A percentile compares a stretch with the other conserved stretches of the same genome.
phyloP scores from a whole-genome alignment of 257 asterid genomes.

The Sherardia arvensis region DNA sequence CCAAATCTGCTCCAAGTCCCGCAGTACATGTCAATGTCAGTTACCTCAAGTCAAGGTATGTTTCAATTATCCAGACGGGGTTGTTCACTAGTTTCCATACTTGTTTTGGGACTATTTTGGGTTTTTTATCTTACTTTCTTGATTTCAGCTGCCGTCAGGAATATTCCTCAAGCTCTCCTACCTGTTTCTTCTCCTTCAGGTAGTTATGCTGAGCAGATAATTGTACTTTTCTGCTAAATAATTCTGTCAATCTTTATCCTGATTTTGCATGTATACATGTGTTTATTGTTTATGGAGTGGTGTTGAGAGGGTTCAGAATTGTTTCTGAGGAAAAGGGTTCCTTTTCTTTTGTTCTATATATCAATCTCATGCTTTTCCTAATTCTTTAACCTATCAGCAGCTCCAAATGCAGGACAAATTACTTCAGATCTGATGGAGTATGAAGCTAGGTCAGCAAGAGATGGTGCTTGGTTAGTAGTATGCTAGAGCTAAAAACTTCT shows the following conservation, averaged over 20 bases:
- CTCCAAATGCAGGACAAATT: constrained; percentile 43
- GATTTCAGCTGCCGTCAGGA: constrained; percentile 34
- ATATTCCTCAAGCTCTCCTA: constrained; percentile 41
- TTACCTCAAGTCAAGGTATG: constrained; percentile 20
- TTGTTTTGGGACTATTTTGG: background rate
- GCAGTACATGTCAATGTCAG: constrained; percentile 25
- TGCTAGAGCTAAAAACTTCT: background rate
- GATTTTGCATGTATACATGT: background rate
- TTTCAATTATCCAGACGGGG: background rate
- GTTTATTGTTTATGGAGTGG: background rate
- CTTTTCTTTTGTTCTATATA: background rate
- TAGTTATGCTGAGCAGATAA: constrained; percentile 17
- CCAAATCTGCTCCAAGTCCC: constrained; percentile 41
- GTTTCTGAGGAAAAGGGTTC: too few relatives aligned
- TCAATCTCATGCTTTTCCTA: background rate
- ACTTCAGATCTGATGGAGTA: constrained; percentile 70
- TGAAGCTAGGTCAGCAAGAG: constrained; percentile 94
- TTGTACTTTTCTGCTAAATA: background rate
- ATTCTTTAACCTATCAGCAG: constrained; percentile 20
- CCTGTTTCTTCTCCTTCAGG: constrained; percentile 55
- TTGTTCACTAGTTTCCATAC: background rate
- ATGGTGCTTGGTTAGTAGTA: constrained; percentile 89
- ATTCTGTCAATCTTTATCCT: background rate
- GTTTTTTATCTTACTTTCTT: constrained; percentile 5
- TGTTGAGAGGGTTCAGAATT: background rate